Conservation (phyloP, 331 rosid genomes). For the Cucumis variabilis region DNA sequence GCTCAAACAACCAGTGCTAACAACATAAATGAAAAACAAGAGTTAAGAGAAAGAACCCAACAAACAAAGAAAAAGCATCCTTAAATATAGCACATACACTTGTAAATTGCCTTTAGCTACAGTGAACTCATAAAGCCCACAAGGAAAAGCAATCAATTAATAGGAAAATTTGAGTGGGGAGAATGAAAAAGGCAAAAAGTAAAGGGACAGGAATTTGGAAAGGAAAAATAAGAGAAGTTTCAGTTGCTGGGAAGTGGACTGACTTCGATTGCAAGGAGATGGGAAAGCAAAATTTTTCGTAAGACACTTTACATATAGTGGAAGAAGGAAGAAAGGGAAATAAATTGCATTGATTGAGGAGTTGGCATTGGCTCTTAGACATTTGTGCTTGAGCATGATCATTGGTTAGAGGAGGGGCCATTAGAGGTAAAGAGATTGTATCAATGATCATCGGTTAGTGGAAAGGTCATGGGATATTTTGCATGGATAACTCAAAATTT, state of each 20-base stretch:
- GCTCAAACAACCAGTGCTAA: neutral
- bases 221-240: neutral
- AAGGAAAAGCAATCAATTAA: neutral
- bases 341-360: neutral
- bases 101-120: neutral
- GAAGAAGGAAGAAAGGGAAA: neutral
- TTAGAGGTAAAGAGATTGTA: too few relatives aligned
- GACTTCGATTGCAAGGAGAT: neutral
- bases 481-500: too few relatives aligned
- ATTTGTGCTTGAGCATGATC: neutral
- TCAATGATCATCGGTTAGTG: neutral
- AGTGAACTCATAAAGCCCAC: neutral
- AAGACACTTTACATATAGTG: too few relatives aligned
- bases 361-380: neutral
- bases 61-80: neutral
- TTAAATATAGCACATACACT: neutral
- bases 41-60: neutral
- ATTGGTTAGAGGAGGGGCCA: too few relatives aligned
- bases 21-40: neutral
- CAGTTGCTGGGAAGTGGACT: neutral
- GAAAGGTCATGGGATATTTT: neutral
- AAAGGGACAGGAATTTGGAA: neutral
- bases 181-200: neutral
- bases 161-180: constrained; percentile 10
- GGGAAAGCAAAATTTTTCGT: neutral